Conservation (phyloP, 164 flowering plant genomes). For the Nymphaea thermarum region DNA sequence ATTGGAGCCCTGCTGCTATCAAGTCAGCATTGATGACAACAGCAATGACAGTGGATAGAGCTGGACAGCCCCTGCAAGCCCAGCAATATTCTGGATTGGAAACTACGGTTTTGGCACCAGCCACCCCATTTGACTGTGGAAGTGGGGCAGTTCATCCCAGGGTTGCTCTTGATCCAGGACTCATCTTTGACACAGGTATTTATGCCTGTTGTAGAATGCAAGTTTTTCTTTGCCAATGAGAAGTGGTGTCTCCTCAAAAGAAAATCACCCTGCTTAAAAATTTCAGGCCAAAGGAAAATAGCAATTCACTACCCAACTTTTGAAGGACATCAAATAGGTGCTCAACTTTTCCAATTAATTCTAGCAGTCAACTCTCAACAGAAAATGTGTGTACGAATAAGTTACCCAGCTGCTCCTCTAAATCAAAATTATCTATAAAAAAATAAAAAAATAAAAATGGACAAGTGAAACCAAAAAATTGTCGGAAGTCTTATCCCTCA, state of each 20-base stretch:
- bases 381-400: too few relatives aligned
- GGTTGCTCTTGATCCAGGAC: constrained; percentile 94
- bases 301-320: too few relatives aligned
- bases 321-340: too few relatives aligned
- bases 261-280: not conserved
- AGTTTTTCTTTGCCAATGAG: not conserved
- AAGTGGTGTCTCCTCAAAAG: not conserved
- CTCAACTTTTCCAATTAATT: too few relatives aligned
- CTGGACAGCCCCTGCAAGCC: constrained; percentile 82
- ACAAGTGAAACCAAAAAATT: too few relatives aligned
- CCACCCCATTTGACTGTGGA: constrained; percentile 94
- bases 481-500: too few relatives aligned
- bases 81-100: constrained; percentile 75
- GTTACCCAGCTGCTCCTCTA: too few relatives aligned
- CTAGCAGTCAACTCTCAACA: too few relatives aligned
- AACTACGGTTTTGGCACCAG: constrained; percentile 46
- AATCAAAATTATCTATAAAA: too few relatives aligned
- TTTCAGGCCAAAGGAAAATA: not conserved
- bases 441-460: too few relatives aligned
- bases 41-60: constrained; percentile 56
- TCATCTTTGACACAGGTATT: constrained; percentile 83
- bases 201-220: not conserved
- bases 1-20: constrained; percentile 91
- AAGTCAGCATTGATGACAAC: constrained; percentile 98
- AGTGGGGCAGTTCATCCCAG: constrained; percentile 91